Conservation (phyloP, 1,284 basidiomycete genomes). For the Austroboletus novae-zelandiae region DNA sequence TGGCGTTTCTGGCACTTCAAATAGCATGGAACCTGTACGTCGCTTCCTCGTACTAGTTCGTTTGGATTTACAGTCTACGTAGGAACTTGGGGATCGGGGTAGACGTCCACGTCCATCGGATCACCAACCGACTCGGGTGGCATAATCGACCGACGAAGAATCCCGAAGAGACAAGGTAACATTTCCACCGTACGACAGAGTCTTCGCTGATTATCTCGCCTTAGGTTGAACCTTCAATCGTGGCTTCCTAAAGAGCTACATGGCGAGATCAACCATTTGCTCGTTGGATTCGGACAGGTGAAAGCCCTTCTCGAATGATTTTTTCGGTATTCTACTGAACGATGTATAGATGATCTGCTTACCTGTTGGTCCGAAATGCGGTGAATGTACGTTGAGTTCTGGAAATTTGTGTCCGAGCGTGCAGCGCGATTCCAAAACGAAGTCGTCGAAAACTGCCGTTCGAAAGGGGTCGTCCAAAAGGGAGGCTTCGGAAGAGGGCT, state of each 20-base stretch:
- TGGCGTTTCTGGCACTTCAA: conserved; percentile 86
- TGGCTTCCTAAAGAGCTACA: conserved; percentile 86
- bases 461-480: conserved; percentile 7
- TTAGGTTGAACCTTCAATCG: conserved; percentile 81
- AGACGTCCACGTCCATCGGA: conserved; percentile 93
- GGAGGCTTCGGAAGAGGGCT: conserved; percentile 3
- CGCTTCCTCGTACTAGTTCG: background rate
- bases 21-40: conserved; percentile 81
- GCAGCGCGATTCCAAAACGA: conserved; percentile 30
- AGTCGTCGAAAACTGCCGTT: conserved; percentile 23
- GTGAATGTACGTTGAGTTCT: conserved; percentile 63
- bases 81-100: conserved; percentile 96
- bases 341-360: conserved; percentile 68
- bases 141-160: conserved; percentile 80
- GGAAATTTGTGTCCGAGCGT: conserved; percentile 62
- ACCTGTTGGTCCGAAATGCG: conserved; percentile 82
- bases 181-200: background rate
- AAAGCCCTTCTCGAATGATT: background rate
- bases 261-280: conserved; percentile 80
- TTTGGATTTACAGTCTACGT: background rate
- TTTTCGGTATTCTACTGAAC: background rate
- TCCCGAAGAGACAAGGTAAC: conserved; percentile 83
- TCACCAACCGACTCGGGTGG: conserved; percentile 92
- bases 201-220: background rate
- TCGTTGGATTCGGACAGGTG: conserved; percentile 94